Conservation (phyloP, 2,329 filamentous ascomycete species). For the Nemania diffusa region DNA sequence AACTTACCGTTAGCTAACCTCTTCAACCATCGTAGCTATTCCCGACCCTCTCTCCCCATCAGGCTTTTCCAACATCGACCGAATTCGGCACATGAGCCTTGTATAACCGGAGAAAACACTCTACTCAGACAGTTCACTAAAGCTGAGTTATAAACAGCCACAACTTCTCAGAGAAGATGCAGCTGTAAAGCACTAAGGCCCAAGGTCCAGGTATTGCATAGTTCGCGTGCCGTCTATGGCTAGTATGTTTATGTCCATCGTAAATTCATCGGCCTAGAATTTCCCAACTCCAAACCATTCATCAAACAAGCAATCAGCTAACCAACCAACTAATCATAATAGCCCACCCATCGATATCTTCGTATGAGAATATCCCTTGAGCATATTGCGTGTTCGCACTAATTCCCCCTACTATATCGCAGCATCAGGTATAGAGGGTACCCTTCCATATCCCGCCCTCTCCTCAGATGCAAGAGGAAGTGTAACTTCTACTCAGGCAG, state of each 20-base stretch:
- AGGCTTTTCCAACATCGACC: not conserved
- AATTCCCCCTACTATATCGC: not conserved
- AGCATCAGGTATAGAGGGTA: not conserved
- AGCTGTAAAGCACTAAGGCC: not conserved
- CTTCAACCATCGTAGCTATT: not conserved
- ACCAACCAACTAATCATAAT: not conserved
- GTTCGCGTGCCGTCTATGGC: constrained; percentile 6
- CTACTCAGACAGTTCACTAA: not conserved
- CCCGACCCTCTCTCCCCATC: not conserved
- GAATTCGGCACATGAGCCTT: not conserved
- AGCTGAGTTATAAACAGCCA: not conserved
- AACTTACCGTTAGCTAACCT: not conserved
- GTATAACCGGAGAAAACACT: too few species aligned
- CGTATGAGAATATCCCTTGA: not conserved
- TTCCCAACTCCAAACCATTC: constrained; percentile 23
- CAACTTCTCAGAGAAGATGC: not conserved
- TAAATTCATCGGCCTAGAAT: constrained; percentile 9
- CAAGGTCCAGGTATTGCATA: not conserved
- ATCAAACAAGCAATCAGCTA: constrained; percentile 18
- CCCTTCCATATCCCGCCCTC: not conserved
- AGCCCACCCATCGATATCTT: not conserved
- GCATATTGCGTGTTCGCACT: not conserved
- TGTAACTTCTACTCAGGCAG: constrained; percentile 49
- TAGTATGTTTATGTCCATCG: not conserved
- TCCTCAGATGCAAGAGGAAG: not conserved